These are phyloP conservation scores for Penicillium paradoxum DNA, from an alignment of 495 filamentous ascomycete genomes.

Conservation along the genomic window DNA sequence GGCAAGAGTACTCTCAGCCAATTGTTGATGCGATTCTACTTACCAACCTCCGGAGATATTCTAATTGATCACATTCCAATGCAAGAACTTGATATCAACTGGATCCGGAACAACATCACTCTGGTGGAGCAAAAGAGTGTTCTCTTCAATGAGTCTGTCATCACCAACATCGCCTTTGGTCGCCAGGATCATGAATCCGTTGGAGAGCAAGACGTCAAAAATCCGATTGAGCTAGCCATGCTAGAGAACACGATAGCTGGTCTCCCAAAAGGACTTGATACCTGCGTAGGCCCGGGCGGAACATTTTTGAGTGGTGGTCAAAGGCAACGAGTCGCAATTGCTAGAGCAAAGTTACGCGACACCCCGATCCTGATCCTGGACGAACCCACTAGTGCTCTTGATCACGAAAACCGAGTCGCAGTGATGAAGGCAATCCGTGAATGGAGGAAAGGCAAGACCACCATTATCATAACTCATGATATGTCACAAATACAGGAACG, in stretches of 20 bases:
- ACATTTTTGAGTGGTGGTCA: slow-evolving; percentile 81
- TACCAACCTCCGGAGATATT: slow-evolving; percentile 60
- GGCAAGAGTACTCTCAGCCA: slow-evolving; percentile 90
- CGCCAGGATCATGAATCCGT: slow-evolving; percentile 44
- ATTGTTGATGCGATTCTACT: slow-evolving; percentile 72
- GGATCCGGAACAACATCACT: slow-evolving; percentile 76
- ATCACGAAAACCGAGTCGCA: slow-evolving; percentile 63
- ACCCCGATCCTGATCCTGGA: slow-evolving; percentile 79
- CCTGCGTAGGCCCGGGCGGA: slow-evolving; percentile 64
- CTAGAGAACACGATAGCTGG: slow-evolving; percentile 66
- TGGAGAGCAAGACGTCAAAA: slow-evolving; percentile 48
- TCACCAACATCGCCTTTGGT: slow-evolving; percentile 78
- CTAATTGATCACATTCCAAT: slow-evolving; percentile 62
- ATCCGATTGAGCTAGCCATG: slow-evolving; percentile 56
- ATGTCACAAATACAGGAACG: slow-evolving; percentile 67
- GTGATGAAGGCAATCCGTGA: slow-evolving; percentile 69
- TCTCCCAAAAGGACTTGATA: slow-evolving; percentile 71
- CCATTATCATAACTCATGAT: slow-evolving; percentile 87
- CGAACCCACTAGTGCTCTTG: slow-evolving; percentile 78
- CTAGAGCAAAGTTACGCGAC: slow-evolving; percentile 72
- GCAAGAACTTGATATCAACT: slow-evolving; percentile 57
- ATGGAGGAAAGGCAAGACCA: slow-evolving; percentile 67
- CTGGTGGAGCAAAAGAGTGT: slow-evolving; percentile 78
- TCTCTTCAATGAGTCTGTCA: slow-evolving; percentile 80
- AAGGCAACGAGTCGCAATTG: slow-evolving; percentile 69